A percentile compares a stretch with the other conserved stretches of the same genome.
Conservation (phyloP, 306 rosid genomes). For the Sphenostylis stenocarpa region DNA sequence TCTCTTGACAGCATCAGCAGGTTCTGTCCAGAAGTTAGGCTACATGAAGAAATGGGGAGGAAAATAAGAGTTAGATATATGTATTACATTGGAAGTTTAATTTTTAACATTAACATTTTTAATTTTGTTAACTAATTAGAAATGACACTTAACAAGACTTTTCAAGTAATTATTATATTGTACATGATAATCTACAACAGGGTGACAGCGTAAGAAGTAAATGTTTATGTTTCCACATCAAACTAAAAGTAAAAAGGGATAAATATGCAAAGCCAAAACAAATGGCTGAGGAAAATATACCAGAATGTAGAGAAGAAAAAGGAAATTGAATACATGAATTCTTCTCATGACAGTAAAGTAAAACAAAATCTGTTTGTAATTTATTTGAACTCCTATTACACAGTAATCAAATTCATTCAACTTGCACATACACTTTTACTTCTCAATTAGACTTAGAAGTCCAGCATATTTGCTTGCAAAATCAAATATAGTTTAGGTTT, state of each 20-base stretch:
- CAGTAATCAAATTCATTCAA: slow-evolving; percentile 18
- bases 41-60: slow-evolving; percentile 25
- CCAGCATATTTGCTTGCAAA: neutral
- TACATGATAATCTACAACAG: neutral
- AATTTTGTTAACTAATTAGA: neutral
- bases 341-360: neutral
- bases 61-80: slow-evolving; percentile 1
- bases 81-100: neutral
- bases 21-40: slow-evolving; percentile 81
- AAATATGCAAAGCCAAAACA: neutral
- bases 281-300: neutral
- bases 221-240: neutral
- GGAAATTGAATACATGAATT: neutral
- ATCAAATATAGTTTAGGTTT: neutral
- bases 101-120: neutral
- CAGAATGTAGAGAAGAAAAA: neutral
- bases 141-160: neutral
- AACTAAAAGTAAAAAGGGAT: slow-evolving; percentile 2
- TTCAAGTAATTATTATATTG: neutral
- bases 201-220: neutral
- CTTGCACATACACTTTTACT: neutral
- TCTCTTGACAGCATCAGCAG: slow-evolving; percentile 62
- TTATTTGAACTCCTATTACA: neutral
- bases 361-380: neutral
- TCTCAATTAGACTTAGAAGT: slow-evolving; percentile 5